These are phyloP conservation scores for Suillus brevipes DNA, from an alignment of 768 basidiomycete species.

Conservation along the genomic window DNA sequence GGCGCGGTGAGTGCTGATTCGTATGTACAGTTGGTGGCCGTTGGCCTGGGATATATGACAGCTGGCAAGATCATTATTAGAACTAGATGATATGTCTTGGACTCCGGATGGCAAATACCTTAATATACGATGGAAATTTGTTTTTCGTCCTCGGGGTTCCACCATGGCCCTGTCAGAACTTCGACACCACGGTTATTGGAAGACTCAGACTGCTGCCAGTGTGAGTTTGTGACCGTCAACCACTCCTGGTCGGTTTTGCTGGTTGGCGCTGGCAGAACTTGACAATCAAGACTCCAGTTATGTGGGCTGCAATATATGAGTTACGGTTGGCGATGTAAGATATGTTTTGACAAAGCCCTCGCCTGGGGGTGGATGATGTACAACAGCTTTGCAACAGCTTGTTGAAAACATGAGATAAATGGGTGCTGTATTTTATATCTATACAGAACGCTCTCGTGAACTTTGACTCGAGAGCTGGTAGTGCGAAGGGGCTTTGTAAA, in stretches of 20 bases:
- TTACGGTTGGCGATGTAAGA: no score
- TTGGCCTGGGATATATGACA: background rate
- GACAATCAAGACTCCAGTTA: no score
- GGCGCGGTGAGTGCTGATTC: conserved; percentile 15
- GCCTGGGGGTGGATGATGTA: no score
- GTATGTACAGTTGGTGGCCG: background rate
- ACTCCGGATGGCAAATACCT: background rate
- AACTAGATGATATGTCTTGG: conserved; percentile 1
- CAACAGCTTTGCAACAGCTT: background rate
- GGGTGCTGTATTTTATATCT: background rate
- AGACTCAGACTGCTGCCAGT: no score
- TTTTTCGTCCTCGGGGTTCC: background rate
- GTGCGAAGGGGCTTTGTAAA: background rate
- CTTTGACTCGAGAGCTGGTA: background rate
- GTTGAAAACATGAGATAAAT: background rate
- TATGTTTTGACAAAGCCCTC: no score
- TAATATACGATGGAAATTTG: background rate
- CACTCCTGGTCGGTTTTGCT: no score
- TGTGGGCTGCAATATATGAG: no score
- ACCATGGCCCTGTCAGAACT: background rate
- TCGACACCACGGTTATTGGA: no score
- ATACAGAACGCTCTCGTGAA: background rate
- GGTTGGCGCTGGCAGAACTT: no score
- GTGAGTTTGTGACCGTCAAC: no score
- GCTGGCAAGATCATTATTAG: background rate